These are phyloP conservation scores for Parasitella parasitica DNA, from an alignment of 371 early-diverging fungal genomes.

Conservation along the genomic window DNA sequence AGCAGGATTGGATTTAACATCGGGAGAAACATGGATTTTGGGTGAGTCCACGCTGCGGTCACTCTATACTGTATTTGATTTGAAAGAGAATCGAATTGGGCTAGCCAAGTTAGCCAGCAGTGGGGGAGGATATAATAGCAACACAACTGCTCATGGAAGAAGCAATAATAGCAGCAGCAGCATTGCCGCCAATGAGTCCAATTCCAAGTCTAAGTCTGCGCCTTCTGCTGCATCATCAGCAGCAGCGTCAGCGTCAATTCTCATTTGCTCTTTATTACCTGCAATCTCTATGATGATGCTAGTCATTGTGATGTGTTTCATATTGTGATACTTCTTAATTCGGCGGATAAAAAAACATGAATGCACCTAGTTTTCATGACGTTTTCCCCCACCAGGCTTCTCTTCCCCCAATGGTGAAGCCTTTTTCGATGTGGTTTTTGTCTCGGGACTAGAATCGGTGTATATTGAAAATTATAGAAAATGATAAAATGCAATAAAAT, in stretches of 20 bases:
- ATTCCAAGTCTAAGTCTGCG: neutral
- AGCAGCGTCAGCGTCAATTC: no score
- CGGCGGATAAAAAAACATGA: neutral
- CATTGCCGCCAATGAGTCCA: neutral
- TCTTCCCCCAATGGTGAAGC: neutral
- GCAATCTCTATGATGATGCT: neutral
- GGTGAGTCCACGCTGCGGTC: conserved; percentile 47
- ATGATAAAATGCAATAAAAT: neutral
- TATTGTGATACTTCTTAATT: neutral
- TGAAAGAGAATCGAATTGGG: conserved; percentile 42
- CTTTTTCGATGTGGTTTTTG: no score
- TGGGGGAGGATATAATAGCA: neutral
- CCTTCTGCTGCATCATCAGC: neutral
- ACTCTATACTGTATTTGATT: conserved; percentile 44
- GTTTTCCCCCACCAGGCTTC: neutral
- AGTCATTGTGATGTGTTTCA: neutral
- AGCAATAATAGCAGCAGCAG: no score
- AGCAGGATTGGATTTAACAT: conserved; percentile 10
- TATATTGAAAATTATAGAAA: neutral
- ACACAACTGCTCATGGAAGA: no score
- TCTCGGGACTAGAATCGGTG: conserved; percentile 12
- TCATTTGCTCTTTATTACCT: neutral
- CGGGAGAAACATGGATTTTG: conserved; percentile 29
- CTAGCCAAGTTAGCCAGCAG: conserved; percentile 20
- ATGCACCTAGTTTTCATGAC: neutral